Percentiles rank a stretch among this genome's conserved stretches.
Evolutionary conservation across 768 basidiomycete genomes (phyloP).

Genomic region (Myochromella boudieri): DNA sequence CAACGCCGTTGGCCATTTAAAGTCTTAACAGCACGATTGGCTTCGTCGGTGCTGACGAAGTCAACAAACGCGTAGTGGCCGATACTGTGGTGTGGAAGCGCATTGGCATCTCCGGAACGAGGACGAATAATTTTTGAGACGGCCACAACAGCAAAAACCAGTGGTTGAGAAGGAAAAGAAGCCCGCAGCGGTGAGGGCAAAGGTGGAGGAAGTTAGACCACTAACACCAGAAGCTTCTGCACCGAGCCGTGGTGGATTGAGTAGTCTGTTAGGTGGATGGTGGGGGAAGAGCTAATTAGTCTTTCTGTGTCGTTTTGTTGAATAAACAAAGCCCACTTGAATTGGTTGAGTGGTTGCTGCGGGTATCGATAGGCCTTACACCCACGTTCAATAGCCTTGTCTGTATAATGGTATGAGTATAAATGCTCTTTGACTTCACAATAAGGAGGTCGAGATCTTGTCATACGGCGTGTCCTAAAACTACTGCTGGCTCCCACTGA

Average conservation of each 20-base stretch:
- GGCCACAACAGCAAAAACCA: conserved; percentile 19
- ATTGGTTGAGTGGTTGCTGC: too few relatives aligned
- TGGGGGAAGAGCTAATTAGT: conserved; percentile 55
- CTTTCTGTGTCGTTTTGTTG: not conserved
- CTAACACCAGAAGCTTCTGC: conserved; percentile 50
- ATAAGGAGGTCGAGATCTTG: too few relatives aligned
- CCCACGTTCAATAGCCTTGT: too few relatives aligned
- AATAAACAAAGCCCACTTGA: too few relatives aligned
- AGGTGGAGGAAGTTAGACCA: conserved; percentile 54
- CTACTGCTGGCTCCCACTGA: too few relatives aligned
- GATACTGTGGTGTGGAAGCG: not conserved
- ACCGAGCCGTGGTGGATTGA: conserved; percentile 53
- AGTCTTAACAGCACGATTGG: not conserved
- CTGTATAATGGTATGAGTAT: too few relatives aligned
- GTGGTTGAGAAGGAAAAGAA: conserved; percentile 44
- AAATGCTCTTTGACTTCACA: too few relatives aligned
- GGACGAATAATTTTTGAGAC: conserved; percentile 3
- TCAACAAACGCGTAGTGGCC: conserved; percentile 1
- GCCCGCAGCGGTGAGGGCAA: conserved; percentile 38
- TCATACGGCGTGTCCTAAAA: too few relatives aligned
- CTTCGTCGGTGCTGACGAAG: not conserved
- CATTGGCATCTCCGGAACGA: not conserved
- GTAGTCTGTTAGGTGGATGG: conserved; percentile 77
- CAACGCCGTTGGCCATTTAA: not conserved
- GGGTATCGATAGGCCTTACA: too few relatives aligned